These are phyloP conservation scores for Gentiana macrophylla DNA, from an alignment of 257 asterid genomes.

Conservation along the genomic window DNA sequence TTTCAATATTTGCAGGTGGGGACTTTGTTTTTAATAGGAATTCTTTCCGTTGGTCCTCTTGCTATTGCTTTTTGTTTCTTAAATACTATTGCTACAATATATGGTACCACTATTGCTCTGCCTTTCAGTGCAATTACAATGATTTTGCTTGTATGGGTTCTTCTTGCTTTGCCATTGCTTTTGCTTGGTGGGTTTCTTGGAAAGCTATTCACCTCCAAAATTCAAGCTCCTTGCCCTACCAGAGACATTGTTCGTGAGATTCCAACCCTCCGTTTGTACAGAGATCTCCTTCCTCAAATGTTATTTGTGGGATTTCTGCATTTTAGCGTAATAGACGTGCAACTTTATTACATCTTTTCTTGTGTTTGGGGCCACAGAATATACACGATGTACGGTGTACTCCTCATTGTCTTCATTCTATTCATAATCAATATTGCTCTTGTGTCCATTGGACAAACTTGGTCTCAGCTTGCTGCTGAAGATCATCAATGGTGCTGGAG, in stretches of 20 bases:
- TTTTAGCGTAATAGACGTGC: slow-evolving; percentile 13
- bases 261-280: slow-evolving; percentile 20
- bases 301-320: slow-evolving; percentile 19
- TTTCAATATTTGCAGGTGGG: slow-evolving; percentile 10
- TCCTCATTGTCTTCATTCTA: slow-evolving; percentile 16
- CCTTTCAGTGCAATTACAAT: slow-evolving; percentile 11
- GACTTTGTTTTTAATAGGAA: slow-evolving; percentile 16
- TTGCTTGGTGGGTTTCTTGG: slow-evolving; percentile 20
- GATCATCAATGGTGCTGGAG: slow-evolving; percentile 39
- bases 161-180: slow-evolving; percentile 15
- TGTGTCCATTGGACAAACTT: slow-evolving; percentile 18
- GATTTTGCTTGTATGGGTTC: slow-evolving; percentile 15
- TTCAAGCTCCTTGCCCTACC: slow-evolving; percentile 22
- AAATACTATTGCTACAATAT: slow-evolving; percentile 19
- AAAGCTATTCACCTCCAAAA: slow-evolving; percentile 13
- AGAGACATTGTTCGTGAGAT: slow-evolving; percentile 21
- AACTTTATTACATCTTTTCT: slow-evolving; percentile 17
- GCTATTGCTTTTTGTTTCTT: slow-evolving; percentile 18
- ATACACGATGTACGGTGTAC: slow-evolving; percentile 11
- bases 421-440: slow-evolving; percentile 16
- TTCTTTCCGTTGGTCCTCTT: slow-evolving; percentile 19
- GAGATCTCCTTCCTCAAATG: slow-evolving; percentile 18
- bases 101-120: slow-evolving; percentile 15
- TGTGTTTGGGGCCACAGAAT: slow-evolving; percentile 24
- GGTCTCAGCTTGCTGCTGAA: slow-evolving; percentile 26